These are phyloP conservation scores for Cucurbita ficifolia DNA, from an alignment of 306 rosid species.

Conservation along the genomic window DNA sequence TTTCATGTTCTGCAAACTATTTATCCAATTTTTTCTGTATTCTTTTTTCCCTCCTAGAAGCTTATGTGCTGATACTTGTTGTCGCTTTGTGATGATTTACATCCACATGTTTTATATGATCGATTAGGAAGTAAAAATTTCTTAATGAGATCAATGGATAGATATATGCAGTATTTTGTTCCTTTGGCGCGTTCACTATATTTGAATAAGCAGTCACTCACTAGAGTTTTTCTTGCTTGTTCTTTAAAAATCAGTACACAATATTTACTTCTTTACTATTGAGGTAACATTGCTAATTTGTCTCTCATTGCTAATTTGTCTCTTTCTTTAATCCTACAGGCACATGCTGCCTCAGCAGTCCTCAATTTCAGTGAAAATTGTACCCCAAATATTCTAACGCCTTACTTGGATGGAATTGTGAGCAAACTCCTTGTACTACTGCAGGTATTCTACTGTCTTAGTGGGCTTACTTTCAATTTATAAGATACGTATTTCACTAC, in stretches of 20 bases:
- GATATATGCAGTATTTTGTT: neutral
- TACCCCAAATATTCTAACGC: constrained; percentile 77
- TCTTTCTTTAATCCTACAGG: constrained; percentile 25
- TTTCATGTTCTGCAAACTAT: neutral
- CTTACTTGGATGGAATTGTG: constrained; percentile 86
- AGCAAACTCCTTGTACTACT: constrained; percentile 88
- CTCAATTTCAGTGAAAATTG: constrained; percentile 99
- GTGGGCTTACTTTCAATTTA: neutral
- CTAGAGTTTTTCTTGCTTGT: neutral
- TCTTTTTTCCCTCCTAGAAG: neutral
- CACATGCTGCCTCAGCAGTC: constrained; percentile 99
- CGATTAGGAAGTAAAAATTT: neutral
- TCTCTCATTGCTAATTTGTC: neutral
- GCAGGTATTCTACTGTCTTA: constrained; percentile 38
- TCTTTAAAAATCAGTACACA: neutral
- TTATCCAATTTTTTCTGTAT: neutral
- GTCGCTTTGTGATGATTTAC: neutral
- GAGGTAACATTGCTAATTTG: neutral
- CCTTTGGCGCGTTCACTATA: neutral
- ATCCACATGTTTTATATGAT: neutral
- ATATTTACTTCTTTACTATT: neutral
- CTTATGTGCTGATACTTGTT: neutral
- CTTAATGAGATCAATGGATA: neutral
- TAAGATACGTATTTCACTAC: neutral
- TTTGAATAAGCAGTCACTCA: neutral